Evolutionary conservation across 1,139 yeast genomes (phyloP).

Genomic region (Sugiyamaella japonica): DNA sequence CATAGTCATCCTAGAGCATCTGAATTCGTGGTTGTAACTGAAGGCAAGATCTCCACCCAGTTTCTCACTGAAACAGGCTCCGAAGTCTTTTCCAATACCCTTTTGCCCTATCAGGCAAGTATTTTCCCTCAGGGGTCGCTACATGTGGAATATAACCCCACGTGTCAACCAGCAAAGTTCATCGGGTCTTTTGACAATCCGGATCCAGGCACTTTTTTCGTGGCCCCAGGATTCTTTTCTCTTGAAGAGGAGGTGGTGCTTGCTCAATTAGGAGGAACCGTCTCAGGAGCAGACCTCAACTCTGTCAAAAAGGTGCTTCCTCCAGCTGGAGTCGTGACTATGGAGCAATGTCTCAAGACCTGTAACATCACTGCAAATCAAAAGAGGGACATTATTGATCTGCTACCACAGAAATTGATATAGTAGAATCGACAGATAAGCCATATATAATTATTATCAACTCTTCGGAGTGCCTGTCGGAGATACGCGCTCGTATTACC

Average conservation of each 20-base stretch:
- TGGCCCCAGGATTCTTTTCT: slow-evolving; percentile 26
- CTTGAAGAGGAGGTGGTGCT: slow-evolving; percentile 23
- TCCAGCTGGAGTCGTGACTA: slow-evolving; percentile 22
- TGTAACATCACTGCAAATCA: slow-evolving; percentile 19
- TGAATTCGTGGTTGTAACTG: slow-evolving; percentile 26
- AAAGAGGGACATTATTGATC: slow-evolving; percentile 16
- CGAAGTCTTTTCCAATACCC: slow-evolving; percentile 21
- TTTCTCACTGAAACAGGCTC: slow-evolving; percentile 29
- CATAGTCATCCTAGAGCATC: slow-evolving; percentile 28
- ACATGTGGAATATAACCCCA: slow-evolving; percentile 27
- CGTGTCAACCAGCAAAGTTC: slow-evolving; percentile 24
- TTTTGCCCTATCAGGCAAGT: slow-evolving; percentile 22
- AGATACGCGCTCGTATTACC: neutral
- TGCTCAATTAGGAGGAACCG: slow-evolving; percentile 22
- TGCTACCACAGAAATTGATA: slow-evolving; percentile 3
- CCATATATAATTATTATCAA: neutral
- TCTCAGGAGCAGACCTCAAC: slow-evolving; percentile 22
- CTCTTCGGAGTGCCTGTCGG: neutral
- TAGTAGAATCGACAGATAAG: neutral
- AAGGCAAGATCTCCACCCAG: slow-evolving; percentile 25
- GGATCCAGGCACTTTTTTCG: slow-evolving; percentile 27
- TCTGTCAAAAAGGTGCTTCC: slow-evolving; percentile 23
- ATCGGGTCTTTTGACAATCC: slow-evolving; percentile 25
- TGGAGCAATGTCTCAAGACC: slow-evolving; percentile 21
- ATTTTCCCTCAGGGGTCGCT: slow-evolving; percentile 27